Percentiles rank a stretch among this genome's conserved stretches.
These are phyloP conservation scores for Powellomyces hirtus DNA, from an alignment of 192 early-diverging fungal genomes.

Conservation along the genomic window DNA sequence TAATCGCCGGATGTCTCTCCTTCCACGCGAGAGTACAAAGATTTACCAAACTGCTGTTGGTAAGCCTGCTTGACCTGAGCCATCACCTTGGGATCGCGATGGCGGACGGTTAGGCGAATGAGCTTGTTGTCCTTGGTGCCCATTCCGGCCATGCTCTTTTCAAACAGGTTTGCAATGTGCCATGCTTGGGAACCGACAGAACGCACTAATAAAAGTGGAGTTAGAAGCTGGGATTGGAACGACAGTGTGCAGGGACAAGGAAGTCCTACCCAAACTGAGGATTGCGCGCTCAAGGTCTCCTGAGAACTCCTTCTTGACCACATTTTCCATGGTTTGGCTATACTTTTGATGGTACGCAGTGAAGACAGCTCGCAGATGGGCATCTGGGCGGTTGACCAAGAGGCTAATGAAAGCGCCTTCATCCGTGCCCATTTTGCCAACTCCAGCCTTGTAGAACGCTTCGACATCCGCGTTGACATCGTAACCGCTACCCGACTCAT, in stretches of 20 bases:
- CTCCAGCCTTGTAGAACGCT: slow-evolving; percentile 47
- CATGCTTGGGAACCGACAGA: slow-evolving; percentile 24
- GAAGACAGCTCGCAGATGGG: slow-evolving; percentile 42
- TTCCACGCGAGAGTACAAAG: slow-evolving; percentile 31
- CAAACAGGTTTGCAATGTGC: slow-evolving; percentile 41
- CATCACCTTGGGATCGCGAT: slow-evolving; percentile 12
- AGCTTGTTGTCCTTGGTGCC: slow-evolving; percentile 37
- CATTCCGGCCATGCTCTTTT: slow-evolving; percentile 50
- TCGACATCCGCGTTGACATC: slow-evolving; percentile 42
- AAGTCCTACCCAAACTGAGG: slow-evolving; percentile 29
- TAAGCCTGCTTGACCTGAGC: slow-evolving; percentile 15
- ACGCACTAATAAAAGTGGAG: slow-evolving; percentile 15
- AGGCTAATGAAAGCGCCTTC: slow-evolving; percentile 43
- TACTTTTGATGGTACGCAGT: slow-evolving; percentile 39
- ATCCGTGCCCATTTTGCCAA: slow-evolving; percentile 45
- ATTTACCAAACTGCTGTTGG: slow-evolving; percentile 18
- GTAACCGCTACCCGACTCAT: slow-evolving; percentile 25
- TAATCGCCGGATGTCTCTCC: slow-evolving; percentile 41
- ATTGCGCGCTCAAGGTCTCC: slow-evolving; percentile 42
- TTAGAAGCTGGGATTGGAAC: background rate
- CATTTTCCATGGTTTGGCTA: slow-evolving; percentile 33
- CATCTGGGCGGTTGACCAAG: slow-evolving; percentile 21
- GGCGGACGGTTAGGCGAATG: slow-evolving; percentile 11
- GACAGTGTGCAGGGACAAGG: too few relatives aligned
- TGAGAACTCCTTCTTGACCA: slow-evolving; percentile 44